These are phyloP conservation scores for Leishmania major DNA, from an alignment of 208 protist species.

Conservation along the genomic window DNA sequence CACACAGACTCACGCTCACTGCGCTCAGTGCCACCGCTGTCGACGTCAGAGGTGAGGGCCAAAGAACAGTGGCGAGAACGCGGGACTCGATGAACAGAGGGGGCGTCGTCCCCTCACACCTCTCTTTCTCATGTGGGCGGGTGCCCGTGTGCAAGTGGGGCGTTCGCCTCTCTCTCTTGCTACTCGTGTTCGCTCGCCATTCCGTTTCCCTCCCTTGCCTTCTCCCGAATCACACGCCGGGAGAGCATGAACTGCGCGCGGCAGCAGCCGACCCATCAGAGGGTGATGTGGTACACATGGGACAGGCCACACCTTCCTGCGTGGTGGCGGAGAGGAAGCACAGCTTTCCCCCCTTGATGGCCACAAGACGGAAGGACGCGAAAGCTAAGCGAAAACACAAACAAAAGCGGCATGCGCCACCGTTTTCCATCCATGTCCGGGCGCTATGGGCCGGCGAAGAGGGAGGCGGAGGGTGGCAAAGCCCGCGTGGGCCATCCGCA, in stretches of 20 bases:
- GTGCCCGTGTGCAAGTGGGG: not conserved
- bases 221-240: not conserved
- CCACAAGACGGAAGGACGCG: not conserved
- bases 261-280: not conserved
- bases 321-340: not conserved
- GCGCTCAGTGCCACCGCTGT: not conserved
- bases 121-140: not conserved
- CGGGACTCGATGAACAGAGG: not conserved
- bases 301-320: not conserved
- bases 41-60: not conserved
- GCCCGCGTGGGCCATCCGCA: too few relatives aligned
- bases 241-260: not conserved
- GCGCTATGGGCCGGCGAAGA: not conserved
- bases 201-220: not conserved
- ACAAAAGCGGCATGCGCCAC: not conserved
- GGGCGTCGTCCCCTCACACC: not conserved
- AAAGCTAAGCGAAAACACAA: not conserved
- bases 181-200: too few relatives aligned
- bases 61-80: not conserved
- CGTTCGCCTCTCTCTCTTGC: not conserved
- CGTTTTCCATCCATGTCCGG: not conserved
- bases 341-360: not conserved
- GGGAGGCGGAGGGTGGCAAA: too few relatives aligned
- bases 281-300: not conserved
- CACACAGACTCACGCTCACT: not conserved